phyloP scores from a whole-genome alignment of 331 rosid genomes.

The Dryas integrifolia region DNA sequence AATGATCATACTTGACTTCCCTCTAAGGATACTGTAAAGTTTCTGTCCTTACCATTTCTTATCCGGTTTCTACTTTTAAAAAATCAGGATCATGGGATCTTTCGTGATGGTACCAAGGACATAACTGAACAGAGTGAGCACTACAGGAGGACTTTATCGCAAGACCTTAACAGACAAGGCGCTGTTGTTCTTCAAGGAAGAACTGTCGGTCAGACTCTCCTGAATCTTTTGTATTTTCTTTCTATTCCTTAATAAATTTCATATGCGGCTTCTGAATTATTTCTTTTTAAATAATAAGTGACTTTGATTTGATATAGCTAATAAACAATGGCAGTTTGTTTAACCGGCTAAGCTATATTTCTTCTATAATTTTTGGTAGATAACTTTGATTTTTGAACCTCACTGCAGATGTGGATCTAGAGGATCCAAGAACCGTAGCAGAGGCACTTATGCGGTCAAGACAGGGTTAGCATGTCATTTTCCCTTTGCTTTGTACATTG shows the following conservation, averaged over 20 bases:
- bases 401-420: conserved; percentile 75
- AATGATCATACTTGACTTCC: not conserved
- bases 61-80: conserved; percentile 24
- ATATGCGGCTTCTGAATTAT: not conserved
- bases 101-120: conserved; percentile 95
- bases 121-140: conserved; percentile 52
- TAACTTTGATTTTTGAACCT: conserved; percentile 34
- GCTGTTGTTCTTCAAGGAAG: conserved; percentile 97
- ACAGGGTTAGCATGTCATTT: conserved; percentile 51
- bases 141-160: conserved; percentile 73
- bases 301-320: not conserved
- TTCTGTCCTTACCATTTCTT: conserved; percentile 20
- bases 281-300: not conserved
- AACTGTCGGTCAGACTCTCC: conserved; percentile 57
- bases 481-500: conserved; percentile 18
- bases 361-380: conserved; percentile 9
- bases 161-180: conserved; percentile 97
- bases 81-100: conserved; percentile 90
- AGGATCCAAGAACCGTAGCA: conserved; percentile 65
- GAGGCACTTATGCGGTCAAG: conserved; percentile 69
- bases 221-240: not conserved
- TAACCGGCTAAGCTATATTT: conserved; percentile 12
- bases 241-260: not conserved
- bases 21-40: not conserved
- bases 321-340: not conserved